Conservation (phyloP, 2,329 filamentous ascomycete species). For the Byssoonygena ceratinophila region DNA sequence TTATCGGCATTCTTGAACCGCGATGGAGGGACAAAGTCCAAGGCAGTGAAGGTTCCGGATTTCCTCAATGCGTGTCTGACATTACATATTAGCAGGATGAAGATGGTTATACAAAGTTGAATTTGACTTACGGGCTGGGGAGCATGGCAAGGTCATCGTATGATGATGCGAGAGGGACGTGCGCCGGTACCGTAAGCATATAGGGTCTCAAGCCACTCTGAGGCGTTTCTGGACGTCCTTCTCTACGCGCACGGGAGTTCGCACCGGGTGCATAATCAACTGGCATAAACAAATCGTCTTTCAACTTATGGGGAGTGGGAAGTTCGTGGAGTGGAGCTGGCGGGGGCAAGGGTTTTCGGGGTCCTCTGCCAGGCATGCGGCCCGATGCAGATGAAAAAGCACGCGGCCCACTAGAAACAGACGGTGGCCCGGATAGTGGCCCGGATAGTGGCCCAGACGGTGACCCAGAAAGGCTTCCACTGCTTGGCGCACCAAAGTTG, state of each 20-base stretch:
- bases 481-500: constrained; percentile 23
- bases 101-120: background rate
- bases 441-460: constrained; percentile 15
- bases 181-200: constrained; percentile 58
- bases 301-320: constrained; percentile 75
- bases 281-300: constrained; percentile 64
- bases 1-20: constrained; percentile 37
- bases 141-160: constrained; percentile 79
- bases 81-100: background rate
- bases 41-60: constrained; percentile 39
- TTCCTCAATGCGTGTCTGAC: constrained; percentile 39
- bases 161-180: constrained; percentile 68
- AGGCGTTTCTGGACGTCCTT: constrained; percentile 56
- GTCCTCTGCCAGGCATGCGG: constrained; percentile 35
- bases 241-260: constrained; percentile 54
- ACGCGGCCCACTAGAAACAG: constrained; percentile 36
- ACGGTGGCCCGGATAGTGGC: constrained; percentile 13
- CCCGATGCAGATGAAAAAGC: constrained; percentile 55
- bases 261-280: constrained; percentile 80
- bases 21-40: constrained; percentile 42
- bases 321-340: constrained; percentile 63
- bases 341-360: constrained; percentile 56
- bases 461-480: constrained; percentile 18
- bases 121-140: constrained; percentile 72
- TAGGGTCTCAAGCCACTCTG: constrained; percentile 55